phyloP scores from a whole-genome alignment of 73 alveolate species.

The Paramecium primaurelia region DNA sequence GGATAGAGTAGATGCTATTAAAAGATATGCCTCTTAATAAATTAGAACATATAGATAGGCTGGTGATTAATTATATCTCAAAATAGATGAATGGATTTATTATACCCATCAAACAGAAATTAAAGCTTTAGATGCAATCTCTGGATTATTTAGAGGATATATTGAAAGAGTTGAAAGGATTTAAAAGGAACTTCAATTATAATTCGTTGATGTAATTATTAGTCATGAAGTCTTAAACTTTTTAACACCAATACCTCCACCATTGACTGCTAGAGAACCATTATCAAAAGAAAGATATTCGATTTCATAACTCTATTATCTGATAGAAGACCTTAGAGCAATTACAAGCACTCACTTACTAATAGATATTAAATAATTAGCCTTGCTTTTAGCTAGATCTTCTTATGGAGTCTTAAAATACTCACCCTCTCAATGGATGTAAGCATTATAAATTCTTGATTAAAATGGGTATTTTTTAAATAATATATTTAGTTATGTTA shows the following conservation, averaged over 20 bases:
- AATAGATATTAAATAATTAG: background rate
- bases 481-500: background rate
- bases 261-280: slow-evolving; percentile 39
- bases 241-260: slow-evolving; percentile 38
- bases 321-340: slow-evolving; percentile 11
- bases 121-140: slow-evolving; percentile 92
- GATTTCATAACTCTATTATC: background rate
- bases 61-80: slow-evolving; percentile 75
- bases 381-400: slow-evolving; percentile 22
- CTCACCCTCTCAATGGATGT: slow-evolving; percentile 31
- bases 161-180: slow-evolving; percentile 92
- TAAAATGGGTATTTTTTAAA: background rate
- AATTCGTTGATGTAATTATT: slow-evolving; percentile 73
- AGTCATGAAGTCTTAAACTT: slow-evolving; percentile 51
- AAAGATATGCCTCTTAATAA: slow-evolving; percentile 83
- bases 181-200: slow-evolving; percentile 83
- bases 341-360: slow-evolving; percentile 25
- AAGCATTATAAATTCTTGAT: background rate
- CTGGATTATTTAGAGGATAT: slow-evolving; percentile 79
- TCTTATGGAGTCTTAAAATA: background rate
- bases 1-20: slow-evolving; percentile 85
- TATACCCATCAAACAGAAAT: slow-evolving; percentile 91
- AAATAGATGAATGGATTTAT: slow-evolving; percentile 94
- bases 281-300: background rate
- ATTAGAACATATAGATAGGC: slow-evolving; percentile 80